Conservation (phyloP, 2,329 filamentous ascomycete genomes). For the Polychaeton citri region DNA sequence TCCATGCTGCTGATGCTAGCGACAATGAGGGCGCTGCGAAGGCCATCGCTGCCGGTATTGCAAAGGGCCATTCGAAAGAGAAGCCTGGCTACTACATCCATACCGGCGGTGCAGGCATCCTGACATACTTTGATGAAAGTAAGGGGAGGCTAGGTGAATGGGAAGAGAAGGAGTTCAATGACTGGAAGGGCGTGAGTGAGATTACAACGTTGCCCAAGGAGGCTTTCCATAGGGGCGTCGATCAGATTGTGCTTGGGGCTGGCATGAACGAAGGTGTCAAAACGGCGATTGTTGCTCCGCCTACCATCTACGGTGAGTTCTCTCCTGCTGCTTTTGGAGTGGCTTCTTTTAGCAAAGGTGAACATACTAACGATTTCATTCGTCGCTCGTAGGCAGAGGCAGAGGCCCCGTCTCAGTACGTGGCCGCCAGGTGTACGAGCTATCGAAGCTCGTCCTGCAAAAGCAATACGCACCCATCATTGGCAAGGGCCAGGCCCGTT, state of each 20-base stretch:
- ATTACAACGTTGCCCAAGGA: slow-evolving; percentile 40
- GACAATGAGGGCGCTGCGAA: slow-evolving; percentile 35
- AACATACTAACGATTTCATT: too few relatives aligned
- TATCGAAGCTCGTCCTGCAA: slow-evolving; percentile 40
- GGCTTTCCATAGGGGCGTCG: slow-evolving; percentile 53
- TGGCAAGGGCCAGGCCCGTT: slow-evolving; percentile 43
- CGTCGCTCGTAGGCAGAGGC: slow-evolving; percentile 27
- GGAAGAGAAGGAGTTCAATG: slow-evolving; percentile 41
- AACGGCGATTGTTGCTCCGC: slow-evolving; percentile 53
- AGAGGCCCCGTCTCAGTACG: slow-evolving; percentile 42
- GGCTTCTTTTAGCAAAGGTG: too few relatives aligned
- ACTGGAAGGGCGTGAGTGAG: slow-evolving; percentile 44
- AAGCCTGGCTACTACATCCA: slow-evolving; percentile 32
- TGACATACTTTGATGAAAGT: slow-evolving; percentile 38
- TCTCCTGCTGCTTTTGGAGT: too few relatives aligned
- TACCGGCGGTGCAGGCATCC: slow-evolving; percentile 43
- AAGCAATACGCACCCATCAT: slow-evolving; percentile 42
- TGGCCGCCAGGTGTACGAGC: slow-evolving; percentile 45
- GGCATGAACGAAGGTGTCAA: slow-evolving; percentile 37
- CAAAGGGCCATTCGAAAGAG: slow-evolving; percentile 28
- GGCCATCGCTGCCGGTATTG: slow-evolving; percentile 40
- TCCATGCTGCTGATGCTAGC: slow-evolving; percentile 30
- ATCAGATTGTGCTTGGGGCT: slow-evolving; percentile 50
- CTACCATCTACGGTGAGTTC: slow-evolving; percentile 45
- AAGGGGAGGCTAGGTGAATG: slow-evolving; percentile 34